Percentiles rank a stretch among this genome's conserved stretches.
These are phyloP conservation scores for Chlorella sp. DNA, from an alignment of 139 green algal species.

Conservation along the genomic window DNA sequence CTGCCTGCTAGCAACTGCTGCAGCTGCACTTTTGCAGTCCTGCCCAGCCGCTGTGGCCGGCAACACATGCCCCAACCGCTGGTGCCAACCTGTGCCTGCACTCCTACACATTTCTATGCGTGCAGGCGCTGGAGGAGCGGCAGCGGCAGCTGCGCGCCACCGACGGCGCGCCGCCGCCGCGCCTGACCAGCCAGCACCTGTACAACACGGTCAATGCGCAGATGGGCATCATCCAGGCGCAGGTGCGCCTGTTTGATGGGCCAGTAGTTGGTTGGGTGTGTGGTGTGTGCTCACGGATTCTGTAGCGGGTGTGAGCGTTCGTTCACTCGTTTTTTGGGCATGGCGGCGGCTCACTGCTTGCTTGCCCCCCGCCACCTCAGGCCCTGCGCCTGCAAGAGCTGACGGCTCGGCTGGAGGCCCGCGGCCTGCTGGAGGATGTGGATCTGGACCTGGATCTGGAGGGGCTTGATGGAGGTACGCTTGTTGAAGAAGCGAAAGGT, in stretches of 20 bases:
- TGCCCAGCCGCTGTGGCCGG: too few species aligned
- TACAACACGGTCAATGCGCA: slow-evolving; percentile 51
- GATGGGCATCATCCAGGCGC: slow-evolving; percentile 21
- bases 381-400: slow-evolving; percentile 18
- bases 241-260: neutral
- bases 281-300: too few species aligned
- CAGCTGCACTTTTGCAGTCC: too few species aligned
- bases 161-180: neutral
- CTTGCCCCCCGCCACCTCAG: neutral
- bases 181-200: slow-evolving; percentile 30
- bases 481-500: too few species aligned
- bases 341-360: too few species aligned
- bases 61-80: too few species aligned
- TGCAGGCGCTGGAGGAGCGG: slow-evolving; percentile 34
- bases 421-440: slow-evolving; percentile 14
- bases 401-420: neutral
- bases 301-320: too few species aligned
- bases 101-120: too few species aligned
- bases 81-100: too few species aligned
- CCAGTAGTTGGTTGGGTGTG: too few species aligned
- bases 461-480: neutral
- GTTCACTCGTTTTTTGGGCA: too few species aligned
- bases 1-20: too few species aligned
- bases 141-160: slow-evolving; percentile 12
- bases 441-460: slow-evolving; percentile 13